Percentiles rank a stretch among this genome's conserved stretches.
Evolutionary conservation across 2,329 filamentous ascomycete genomes (phyloP).

Genomic region (Sporothrix schenckii): DNA sequence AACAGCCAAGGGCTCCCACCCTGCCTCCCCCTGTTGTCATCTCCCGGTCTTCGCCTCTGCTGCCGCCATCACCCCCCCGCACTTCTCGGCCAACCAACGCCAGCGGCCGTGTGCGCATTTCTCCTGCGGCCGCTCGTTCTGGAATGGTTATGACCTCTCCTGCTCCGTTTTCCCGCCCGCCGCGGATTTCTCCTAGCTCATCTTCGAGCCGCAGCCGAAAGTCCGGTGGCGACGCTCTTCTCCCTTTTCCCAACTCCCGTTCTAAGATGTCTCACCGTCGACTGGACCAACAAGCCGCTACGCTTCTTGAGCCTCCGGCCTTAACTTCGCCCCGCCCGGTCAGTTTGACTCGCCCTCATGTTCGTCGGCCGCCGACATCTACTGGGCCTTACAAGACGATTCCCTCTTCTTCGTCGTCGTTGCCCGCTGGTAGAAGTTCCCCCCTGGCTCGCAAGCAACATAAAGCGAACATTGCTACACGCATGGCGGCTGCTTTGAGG

Average conservation of each 20-base stretch:
- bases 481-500: conserved; percentile 13
- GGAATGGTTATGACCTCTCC: neutral
- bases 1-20: neutral
- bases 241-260: neutral
- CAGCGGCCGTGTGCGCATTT: neutral
- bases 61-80: neutral
- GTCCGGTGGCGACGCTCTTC: neutral
- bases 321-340: neutral
- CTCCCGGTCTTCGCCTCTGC: neutral
- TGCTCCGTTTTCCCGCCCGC: neutral
- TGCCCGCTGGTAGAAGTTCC: neutral
- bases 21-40: conserved; percentile 1
- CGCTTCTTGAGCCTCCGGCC: neutral
- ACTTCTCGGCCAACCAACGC: neutral
- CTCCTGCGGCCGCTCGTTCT: conserved; percentile 1
- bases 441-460: neutral
- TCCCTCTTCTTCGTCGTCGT: neutral
- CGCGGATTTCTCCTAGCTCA: neutral
- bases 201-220: neutral
- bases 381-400: neutral
- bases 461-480: neutral
- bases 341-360: neutral
- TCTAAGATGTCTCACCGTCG: neutral
- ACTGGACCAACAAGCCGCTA: neutral
- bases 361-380: neutral